These are phyloP conservation scores for Magnolia changhungtana DNA, from an alignment of 164 flowering plant genomes.

Conservation along the genomic window DNA sequence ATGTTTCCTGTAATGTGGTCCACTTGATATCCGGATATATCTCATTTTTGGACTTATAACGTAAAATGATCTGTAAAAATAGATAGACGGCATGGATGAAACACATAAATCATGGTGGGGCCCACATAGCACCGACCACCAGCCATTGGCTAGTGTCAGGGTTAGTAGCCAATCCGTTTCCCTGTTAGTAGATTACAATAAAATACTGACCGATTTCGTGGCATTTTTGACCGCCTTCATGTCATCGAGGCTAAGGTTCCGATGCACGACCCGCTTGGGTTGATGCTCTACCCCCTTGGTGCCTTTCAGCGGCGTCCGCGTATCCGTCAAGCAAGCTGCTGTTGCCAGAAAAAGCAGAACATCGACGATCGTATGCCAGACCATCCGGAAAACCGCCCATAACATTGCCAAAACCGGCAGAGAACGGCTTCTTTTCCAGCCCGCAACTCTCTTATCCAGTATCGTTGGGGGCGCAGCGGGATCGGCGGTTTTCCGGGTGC, in stretches of 20 bases:
- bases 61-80: too few relatives aligned
- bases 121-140: too few relatives aligned
- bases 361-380: conserved; percentile 44
- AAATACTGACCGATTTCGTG: conserved; percentile 30
- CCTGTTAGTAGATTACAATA: too few relatives aligned
- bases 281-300: conserved; percentile 20
- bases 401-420: conserved; percentile 1
- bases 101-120: too few relatives aligned
- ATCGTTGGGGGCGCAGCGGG: conserved; percentile 46
- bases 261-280: conserved; percentile 34
- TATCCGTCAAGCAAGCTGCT: conserved; percentile 34
- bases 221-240: conserved; percentile 51
- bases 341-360: conserved; percentile 36
- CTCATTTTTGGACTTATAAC: too few relatives aligned
- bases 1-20: too few relatives aligned
- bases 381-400: conserved; percentile 28
- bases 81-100: too few relatives aligned
- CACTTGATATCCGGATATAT: too few relatives aligned
- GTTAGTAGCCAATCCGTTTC: too few relatives aligned
- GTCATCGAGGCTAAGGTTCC: conserved; percentile 54
- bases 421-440: conserved; percentile 10
- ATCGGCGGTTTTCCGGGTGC: conserved; percentile 40
- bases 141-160: too few relatives aligned
- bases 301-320: conserved; percentile 42
- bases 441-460: conserved; percentile 26